Evolutionary conservation across 345 rosid genomes (phyloP).

Genomic region (Moricandia arvensis): DNA sequence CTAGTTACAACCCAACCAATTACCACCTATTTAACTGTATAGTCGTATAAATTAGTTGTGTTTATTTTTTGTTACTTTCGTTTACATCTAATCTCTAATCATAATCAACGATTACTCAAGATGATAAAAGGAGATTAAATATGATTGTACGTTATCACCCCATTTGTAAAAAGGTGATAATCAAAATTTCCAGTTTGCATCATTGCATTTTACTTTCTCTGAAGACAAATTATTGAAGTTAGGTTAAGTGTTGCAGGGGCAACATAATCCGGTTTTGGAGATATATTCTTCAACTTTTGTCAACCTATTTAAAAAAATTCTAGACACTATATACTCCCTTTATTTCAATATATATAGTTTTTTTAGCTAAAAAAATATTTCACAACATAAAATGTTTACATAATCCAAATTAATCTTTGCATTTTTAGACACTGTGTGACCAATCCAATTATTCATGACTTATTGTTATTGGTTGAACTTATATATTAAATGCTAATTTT

Average conservation of each 20-base stretch:
- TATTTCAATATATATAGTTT: too few relatives aligned
- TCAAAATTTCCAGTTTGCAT: background rate
- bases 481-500: too few relatives aligned
- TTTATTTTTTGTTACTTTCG: background rate
- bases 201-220: constrained; percentile 8
- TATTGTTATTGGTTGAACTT: too few relatives aligned
- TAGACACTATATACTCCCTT: background rate
- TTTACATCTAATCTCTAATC: background rate
- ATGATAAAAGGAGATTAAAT: background rate
- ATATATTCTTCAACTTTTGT: background rate
- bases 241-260: constrained; percentile 15
- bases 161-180: background rate
- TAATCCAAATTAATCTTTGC: too few relatives aligned
- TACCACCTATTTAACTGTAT: background rate
- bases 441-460: too few relatives aligned
- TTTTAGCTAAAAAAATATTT: too few relatives aligned
- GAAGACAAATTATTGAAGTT: constrained; percentile 18
- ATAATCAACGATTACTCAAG: background rate
- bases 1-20: too few relatives aligned
- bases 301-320: background rate
- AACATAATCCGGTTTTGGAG: background rate
- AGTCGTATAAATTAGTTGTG: background rate
- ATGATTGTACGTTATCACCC: background rate
- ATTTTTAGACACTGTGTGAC: too few relatives aligned
- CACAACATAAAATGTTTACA: too few relatives aligned